Conservation (phyloP, 2,329 filamentous ascomycete species). For the Fusarium drepaniforme region DNA sequence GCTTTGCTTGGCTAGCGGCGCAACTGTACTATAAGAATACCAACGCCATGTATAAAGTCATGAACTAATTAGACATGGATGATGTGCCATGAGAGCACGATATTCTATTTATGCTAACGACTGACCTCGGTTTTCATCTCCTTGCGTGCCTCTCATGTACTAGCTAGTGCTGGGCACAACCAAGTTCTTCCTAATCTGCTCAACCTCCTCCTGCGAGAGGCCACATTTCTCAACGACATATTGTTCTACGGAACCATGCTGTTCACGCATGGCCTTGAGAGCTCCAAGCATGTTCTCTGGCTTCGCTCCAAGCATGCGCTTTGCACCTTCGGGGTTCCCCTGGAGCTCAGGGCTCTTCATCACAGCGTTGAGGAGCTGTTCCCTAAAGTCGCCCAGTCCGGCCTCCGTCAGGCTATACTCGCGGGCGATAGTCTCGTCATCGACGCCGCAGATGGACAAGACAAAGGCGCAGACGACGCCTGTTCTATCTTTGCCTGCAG, state of each 20-base stretch:
- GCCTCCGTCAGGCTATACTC: conserved; percentile 78
- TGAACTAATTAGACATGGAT: conserved; percentile 36
- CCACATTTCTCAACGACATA: conserved; percentile 73
- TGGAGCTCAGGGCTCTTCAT: conserved; percentile 63
- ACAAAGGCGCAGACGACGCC: conserved; percentile 77
- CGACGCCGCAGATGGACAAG: conserved; percentile 72
- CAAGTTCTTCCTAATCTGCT: conserved; percentile 63
- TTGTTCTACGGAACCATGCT: conserved; percentile 72
- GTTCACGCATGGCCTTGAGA: conserved; percentile 65
- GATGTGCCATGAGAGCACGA: not conserved
- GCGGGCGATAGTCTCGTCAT: conserved; percentile 68
- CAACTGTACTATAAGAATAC: conserved; percentile 45
- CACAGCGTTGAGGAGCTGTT: conserved; percentile 63
- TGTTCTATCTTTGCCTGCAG: conserved; percentile 82
- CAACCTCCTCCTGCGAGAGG: conserved; percentile 67
- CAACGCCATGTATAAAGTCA: conserved; percentile 38
- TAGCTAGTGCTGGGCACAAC: conserved; percentile 49
- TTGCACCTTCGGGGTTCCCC: conserved; percentile 58
- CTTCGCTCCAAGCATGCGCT: conserved; percentile 59
- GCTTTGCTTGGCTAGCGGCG: conserved; percentile 23
- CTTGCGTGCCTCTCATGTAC: not conserved
- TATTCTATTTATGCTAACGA: not conserved
- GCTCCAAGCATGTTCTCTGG: conserved; percentile 63
- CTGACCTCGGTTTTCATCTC: not conserved
- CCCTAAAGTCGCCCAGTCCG: conserved; percentile 67